Base-by-base conservation (phyloP, 2,329 filamentous ascomycete genomes). In the Geosmithia flava region DNA sequence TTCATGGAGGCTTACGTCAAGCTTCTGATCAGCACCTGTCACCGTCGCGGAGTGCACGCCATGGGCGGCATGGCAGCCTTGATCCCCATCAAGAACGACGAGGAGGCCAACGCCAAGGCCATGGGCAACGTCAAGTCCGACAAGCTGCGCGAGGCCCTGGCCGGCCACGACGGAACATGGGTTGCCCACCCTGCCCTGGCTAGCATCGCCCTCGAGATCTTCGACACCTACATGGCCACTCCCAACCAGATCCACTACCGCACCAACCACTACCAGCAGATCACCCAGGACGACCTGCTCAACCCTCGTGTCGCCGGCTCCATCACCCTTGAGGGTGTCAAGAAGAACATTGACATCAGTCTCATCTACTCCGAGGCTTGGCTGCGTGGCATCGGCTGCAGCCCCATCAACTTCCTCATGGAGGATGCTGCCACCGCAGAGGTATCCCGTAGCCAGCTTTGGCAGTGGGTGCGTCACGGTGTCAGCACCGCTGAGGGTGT, bases 11-110 rank as follows among this genome's bases (percentile, higher is more conserved):
- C 88, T 37, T 95, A 95, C 59, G 87, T 64, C 56, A 88, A 87
- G 66, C 78, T 95, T 27, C 76, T 95, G 51, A 94, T 95, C 68
- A 87, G 93, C 75, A 95, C 88, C 48, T 95, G 88, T 73, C 88
- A 95, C 67, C 81, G 79, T 58, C 82, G 88, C 56, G 86, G 87
- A 49, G 88, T 94, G 7, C 88, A 95, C 66, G 88, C 88, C 50
- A 94, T 95, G 88, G 79, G 88, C 56, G 88, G 88, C 53, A 95
- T 95, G 88, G 88, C 87, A 3, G 88, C 88, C 30, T 88, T 94
- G 66, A 95, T 95, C 59, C 88, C 88, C 46, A 91, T 94, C 72
- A 95, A 95, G 74, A 82, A 87, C 64, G 83, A 94, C 67, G 76
- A 80, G 53, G 80, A 76, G 44, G 87, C 87, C 58, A 94, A 94